Base-by-base conservation (phyloP, 2,329 filamentous ascomycete species). In the Sarocladiaceae sp. region DNA sequence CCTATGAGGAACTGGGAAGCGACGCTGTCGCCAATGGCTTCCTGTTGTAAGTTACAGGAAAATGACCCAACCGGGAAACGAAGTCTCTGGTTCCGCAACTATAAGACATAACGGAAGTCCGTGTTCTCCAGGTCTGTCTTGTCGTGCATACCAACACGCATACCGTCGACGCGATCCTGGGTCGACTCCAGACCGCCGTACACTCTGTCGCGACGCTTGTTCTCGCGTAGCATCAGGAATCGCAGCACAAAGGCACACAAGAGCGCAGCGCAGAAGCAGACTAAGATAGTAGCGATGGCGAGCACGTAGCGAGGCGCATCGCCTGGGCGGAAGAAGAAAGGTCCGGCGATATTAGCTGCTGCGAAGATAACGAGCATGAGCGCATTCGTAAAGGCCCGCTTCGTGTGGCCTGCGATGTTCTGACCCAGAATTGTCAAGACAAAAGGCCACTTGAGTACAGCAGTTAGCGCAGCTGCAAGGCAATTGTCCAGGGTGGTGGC, bases 61-160 rank as follows among this genome's bases (percentile, higher is more conserved):
- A n/a, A n/a, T n/a, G n/a, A n/a, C n/a, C n/a, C n/a, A n/a, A n/a
- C n/a, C n/a, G n/a, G n/a, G n/a, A n/a, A n/a, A n/a, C n/a, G n/a
- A n/a, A n/a, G n/a, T n/a, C n/a, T n/a, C n/a, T n/a, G n/a, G n/a
- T n/a, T 29, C 26, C 26, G 7, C 26, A 29, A 20, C 18, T 42
- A 62, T 29, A 53, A 46, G 11, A 55, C 50, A 7, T 53, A 53
- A 31, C 47, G 26, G 33, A 55, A 56, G 26, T 56, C 53, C 2
- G 47, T 35, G 24, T 55, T 56, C 45, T 29, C 26, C 26, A 53
- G 45, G 43, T 55, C 53, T 10, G 51, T 56, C 50, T 54, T 54
- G 40, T 55, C 54, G 31, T 53, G 51, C 51, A 56, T 55, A 20
- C 53, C 51, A 18, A 53, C 46, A 21, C 51, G 44, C 44, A 53